Conservation (phyloP, 1,139 yeast species). For the Zhuliangozyma parablackwelliae region DNA sequence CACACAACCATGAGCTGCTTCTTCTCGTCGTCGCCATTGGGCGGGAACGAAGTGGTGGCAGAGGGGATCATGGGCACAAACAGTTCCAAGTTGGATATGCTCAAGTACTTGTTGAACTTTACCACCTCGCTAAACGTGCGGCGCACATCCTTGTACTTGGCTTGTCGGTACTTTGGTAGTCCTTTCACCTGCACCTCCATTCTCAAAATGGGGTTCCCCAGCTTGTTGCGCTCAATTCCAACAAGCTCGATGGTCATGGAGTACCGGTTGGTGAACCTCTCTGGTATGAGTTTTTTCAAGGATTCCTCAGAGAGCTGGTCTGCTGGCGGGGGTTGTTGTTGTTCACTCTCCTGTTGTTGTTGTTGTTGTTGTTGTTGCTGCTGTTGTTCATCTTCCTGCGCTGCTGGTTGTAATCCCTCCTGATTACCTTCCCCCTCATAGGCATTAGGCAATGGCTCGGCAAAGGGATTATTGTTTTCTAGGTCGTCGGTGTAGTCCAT, state of each 20-base stretch:
- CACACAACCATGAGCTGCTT: constrained; percentile 53
- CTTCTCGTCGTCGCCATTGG: constrained; percentile 78
- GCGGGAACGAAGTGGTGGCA: constrained; percentile 70
- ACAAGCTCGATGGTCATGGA: constrained; percentile 24
- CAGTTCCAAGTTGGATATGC: constrained; percentile 81
- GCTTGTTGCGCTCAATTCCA: constrained; percentile 37
- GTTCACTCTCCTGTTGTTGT: constrained; percentile 1
- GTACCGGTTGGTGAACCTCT: constrained; percentile 38
- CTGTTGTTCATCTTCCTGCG: not conserved
- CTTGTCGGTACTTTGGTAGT: constrained; percentile 72
- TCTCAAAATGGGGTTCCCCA: constrained; percentile 42
- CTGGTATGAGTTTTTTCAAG: constrained; percentile 46
- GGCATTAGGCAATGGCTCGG: constrained; percentile 21
- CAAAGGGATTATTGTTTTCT: constrained; percentile 62
- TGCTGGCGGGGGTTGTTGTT: too few relatives aligned
- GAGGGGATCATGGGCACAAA: constrained; percentile 88
- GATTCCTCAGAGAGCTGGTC: constrained; percentile 26
- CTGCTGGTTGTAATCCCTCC: too few relatives aligned
- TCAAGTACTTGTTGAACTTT: constrained; percentile 71
- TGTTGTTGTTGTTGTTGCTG: not conserved
- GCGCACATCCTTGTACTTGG: constrained; percentile 66
- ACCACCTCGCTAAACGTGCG: constrained; percentile 77
- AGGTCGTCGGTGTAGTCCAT: constrained; percentile 64
- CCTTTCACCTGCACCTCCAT: constrained; percentile 43
- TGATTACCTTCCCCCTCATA: too few relatives aligned